phyloP scores from a whole-genome alignment of 495 filamentous ascomycete species.

The Massariosphaeria phaeospora region DNA sequence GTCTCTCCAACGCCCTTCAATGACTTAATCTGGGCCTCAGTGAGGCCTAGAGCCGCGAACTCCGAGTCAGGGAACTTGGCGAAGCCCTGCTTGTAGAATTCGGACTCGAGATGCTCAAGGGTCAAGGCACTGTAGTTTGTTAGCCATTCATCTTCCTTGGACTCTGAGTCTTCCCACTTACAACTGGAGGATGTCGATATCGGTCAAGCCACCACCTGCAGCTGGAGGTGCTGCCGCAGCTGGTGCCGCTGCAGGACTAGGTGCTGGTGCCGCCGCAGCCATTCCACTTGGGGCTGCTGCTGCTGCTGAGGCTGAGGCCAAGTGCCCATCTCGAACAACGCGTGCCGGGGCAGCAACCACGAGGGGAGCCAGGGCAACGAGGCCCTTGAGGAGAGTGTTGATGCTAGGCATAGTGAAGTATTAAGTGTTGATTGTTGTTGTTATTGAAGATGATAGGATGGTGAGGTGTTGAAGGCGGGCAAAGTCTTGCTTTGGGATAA shows the following conservation, averaged over 20 bases:
- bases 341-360: slow-evolving; percentile 14
- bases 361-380: slow-evolving; percentile 26
- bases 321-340: slow-evolving; percentile 11
- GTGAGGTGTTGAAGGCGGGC: slow-evolving; percentile 11
- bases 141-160: slow-evolving; percentile 17
- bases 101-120: slow-evolving; percentile 58
- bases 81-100: slow-evolving; percentile 60
- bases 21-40: slow-evolving; percentile 45
- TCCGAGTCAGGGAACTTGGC: slow-evolving; percentile 55
- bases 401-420: slow-evolving; percentile 33
- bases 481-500: slow-evolving; percentile 27
- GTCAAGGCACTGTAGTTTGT: slow-evolving; percentile 52
- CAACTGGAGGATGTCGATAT: slow-evolving; percentile 69
- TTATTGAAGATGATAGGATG: neutral
- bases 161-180: slow-evolving; percentile 41
- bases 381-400: slow-evolving; percentile 21
- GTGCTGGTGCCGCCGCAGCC: slow-evolving; percentile 10
- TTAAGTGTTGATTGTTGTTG: slow-evolving; percentile 18
- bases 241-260: slow-evolving; percentile 2
- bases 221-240: slow-evolving; percentile 18
- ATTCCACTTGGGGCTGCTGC: too few relatives aligned
- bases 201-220: slow-evolving; percentile 49
- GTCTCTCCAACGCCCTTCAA: slow-evolving; percentile 51
- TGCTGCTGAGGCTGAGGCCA: neutral
- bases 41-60: slow-evolving; percentile 54